Base-by-base conservation (phyloP, 495 filamentous ascomycete species). In the Xylaria acuta region DNA sequence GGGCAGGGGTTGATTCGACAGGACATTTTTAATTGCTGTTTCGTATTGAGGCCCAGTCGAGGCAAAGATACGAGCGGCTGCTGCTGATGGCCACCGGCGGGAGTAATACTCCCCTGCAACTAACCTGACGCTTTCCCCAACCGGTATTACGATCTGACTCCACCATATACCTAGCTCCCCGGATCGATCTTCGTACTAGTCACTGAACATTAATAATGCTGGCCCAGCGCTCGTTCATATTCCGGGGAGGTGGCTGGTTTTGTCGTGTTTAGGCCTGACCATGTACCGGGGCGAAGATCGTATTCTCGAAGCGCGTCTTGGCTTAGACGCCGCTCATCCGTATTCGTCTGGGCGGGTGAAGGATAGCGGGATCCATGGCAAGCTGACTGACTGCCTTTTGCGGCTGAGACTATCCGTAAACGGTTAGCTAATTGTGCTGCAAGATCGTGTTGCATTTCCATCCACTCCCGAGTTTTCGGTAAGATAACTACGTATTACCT, bases 1-100 rank as follows among this genome's bases (percentile, higher is more conserved):
- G 30, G n/a, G 25, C 60, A 71, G 59, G 69, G 69, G 69, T 27
- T 60, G 68, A 70, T 71, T 56, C 67, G 59, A 54, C 59, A 62
- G 62, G 38, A 30, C 47, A 47, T 64, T 5, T 69, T 60, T 64
- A 32, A 71, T 71, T 71, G 69, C 47, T 56, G 59, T 62, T 71
- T 71, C 69, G 69, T 71, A 71, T 71, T 70, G 59, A 41, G 65
- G 58, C 68, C 56, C 20, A 25, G 20, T 32, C 22, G 45, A 64
- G 59, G 38, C 27, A 18, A 56, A 47, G 59, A 71, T 53, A 64
- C 69, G 56, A 71, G 59, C 51, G 40, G 49, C 47, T 18, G 60
- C 59, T 56, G 49, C 32, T 67, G 45, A 53, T 30, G 60, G 40
- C 69, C 30, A 34, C 59, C 32, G 20, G 16, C 53, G 30, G 45